Evolutionary conservation across 306 rosid genomes (phyloP), one percentile per base, ranked within the genome.

Genomic region (Fragaria nilgerrensis): DNA sequence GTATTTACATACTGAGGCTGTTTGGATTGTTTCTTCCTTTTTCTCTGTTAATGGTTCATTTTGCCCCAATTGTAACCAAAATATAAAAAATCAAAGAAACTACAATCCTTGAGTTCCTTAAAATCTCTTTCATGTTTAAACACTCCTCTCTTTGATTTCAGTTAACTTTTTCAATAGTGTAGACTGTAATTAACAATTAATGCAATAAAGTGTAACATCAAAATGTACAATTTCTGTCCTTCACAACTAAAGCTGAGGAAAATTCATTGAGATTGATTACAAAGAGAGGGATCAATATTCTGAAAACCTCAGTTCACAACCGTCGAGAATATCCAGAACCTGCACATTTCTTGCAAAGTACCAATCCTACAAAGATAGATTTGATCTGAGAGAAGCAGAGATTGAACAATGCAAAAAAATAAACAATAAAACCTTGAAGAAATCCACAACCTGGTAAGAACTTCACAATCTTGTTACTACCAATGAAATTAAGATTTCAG

Each of bases 261-360:
- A 79, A 41, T 52, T 74, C 75, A 67, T 59, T 76, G 69, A 67
- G 65, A 59, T 29, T 8, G 20, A 23, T 49, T 53, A 72, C 25
- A 10, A 68, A 68, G 59, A 15, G 75, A 47, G 66, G 17, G 29
- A 47, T 16, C 44, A 63, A 22, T 65, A 29, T 20, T 73, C 56
- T 56, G 0, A 62, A 72, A 45, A 34, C 39, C 68, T 36, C 20
- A 64, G 78, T 79, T 92, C 86, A 96, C 56, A 96, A 86, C 79
- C 99, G 92, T 79, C 90, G 81, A 68, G 98, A 92, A 86, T 91
- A 96, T 82, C 99, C 99, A 80, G 99, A 96, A 79, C 99, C 99
- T 70, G 89, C 90, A 83, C 99, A 96, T 79, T 91, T 96, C 95
- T 92, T 92, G 96, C 99, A 96, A 49, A 96, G 74, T 72, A 96